Percentiles rank a stretch among this genome's conserved stretches.
Conservation (phyloP, 805 yeast species). For the Clavispora asparagi region DNA sequence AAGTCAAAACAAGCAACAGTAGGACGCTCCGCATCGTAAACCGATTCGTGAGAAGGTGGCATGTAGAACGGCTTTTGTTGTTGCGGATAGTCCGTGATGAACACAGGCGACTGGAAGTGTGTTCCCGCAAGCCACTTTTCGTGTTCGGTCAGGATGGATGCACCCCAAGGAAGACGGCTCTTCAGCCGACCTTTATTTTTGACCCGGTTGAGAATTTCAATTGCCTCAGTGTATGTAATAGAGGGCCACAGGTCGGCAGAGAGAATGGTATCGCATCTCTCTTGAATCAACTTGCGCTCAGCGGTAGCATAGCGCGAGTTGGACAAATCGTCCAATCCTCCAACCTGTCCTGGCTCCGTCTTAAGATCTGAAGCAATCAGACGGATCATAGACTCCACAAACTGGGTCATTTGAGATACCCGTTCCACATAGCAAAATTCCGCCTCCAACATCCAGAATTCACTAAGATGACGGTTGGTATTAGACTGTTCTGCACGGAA, state of each 20-base stretch:
- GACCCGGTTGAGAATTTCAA: conserved; percentile 43
- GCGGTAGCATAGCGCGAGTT: conserved; percentile 34
- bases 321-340: conserved; percentile 24
- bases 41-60: conserved; percentile 44
- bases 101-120: conserved; percentile 67
- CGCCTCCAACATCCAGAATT: conserved; percentile 97
- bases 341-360: conserved; percentile 8
- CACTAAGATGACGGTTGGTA: conserved; percentile 86
- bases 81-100: conserved; percentile 84
- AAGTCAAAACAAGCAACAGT: conserved; percentile 92
- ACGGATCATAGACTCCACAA: conserved; percentile 70
- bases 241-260: conserved; percentile 51
- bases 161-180: conserved; percentile 54
- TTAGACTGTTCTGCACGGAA: conserved; percentile 88
- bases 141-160: conserved; percentile 72
- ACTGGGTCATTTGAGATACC: conserved; percentile 54
- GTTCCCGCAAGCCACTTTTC: conserved; percentile 85
- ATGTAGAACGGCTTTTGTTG: conserved; percentile 86
- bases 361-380: conserved; percentile 24
- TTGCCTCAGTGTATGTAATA: conserved; percentile 73
- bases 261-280: conserved; percentile 59
- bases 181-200: conserved; percentile 36
- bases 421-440: conserved; percentile 67
- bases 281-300: conserved; percentile 29
- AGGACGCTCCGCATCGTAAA: conserved; percentile 22